Evolutionary conservation across 345 rosid genomes (phyloP), one percentile per base, ranked within the genome.

Genomic region (Combretum micranthum): DNA sequence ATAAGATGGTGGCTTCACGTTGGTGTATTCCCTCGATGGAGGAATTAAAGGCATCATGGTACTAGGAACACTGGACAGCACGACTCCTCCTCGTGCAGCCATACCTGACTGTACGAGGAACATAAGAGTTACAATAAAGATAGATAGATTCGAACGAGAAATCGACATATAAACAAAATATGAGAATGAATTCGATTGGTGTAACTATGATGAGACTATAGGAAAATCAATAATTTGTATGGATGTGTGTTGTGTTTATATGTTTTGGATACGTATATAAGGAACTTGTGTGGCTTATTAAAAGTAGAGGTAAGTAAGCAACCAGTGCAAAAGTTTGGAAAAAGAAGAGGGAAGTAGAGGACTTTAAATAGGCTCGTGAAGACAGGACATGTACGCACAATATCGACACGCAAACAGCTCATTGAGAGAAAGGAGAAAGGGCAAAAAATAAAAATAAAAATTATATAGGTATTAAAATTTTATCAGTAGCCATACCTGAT

Each of bases 351-450:
- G 46, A 15, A 22, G 17, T 37, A 12, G 21, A 15, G 25, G 50
- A 15, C 44, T 49, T 71, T 87, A 79, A 85, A 84, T 84, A 68
- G 73, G 74, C 93, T 83, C 87, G 93, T 87, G 96, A 83, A 45
- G 60, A 52, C 72, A 66, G 45, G 69, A 63, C 61, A 43, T 52
- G 59, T 47, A 64, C 64, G 61, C 56, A 49, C 54, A 48, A 55
- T 25, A 45, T 43, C 50, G 42, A 50, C 19, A 60, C 53, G 55
- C 50, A 58, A 60, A 61, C 57, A 59, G 72, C 71, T 68, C 72
- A 54, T 13, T 52, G 52, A 69, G 44, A 48, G 59, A 37, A 53
- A 50, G 20, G 9, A 45, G 1, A 25, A 1, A 9, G 3, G 20
- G 44, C n/a, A 52, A 44, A 32, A 6, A 53, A 19, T 15, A 20